Percentiles rank a stretch among this genome's conserved stretches.
These are phyloP conservation scores for Aureobasidium sp. DNA, from an alignment of 2,329 filamentous ascomycete genomes.

Conservation along the genomic window DNA sequence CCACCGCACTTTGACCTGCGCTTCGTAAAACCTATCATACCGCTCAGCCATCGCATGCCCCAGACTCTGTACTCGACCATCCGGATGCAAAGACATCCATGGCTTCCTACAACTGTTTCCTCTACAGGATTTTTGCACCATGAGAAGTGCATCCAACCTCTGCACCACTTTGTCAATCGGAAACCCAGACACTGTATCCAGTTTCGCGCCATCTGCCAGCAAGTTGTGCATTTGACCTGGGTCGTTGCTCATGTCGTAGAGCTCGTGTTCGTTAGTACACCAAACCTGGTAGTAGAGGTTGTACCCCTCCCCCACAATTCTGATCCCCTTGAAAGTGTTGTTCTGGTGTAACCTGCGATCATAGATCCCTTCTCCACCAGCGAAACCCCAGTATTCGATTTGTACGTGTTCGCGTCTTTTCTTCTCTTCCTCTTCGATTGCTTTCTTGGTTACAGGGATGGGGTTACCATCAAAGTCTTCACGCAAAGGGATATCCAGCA, in stretches of 20 bases:
- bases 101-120: conserved; percentile 22
- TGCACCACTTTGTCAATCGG: background rate
- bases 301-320: conserved; percentile 33
- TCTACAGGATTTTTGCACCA: conserved; percentile 28
- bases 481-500: conserved; percentile 24
- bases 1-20: conserved; percentile 37
- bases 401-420: conserved; percentile 29
- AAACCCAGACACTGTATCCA: background rate
- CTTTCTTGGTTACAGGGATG: conserved; percentile 24
- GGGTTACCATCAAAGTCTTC: conserved; percentile 28
- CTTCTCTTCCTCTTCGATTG: conserved; percentile 13
- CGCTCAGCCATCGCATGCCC: conserved; percentile 20
- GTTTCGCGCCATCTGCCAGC: background rate
- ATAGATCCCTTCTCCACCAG: conserved; percentile 25
- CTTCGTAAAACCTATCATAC: conserved; percentile 27
- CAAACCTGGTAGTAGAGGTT: conserved; percentile 59
- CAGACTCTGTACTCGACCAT: conserved; percentile 21
- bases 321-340: conserved; percentile 25
- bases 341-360: conserved; percentile 21
- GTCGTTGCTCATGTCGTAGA: conserved; percentile 42
- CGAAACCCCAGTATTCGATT: conserved; percentile 34
- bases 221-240: conserved; percentile 16
- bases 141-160: conserved; percentile 25
- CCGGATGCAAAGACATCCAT: conserved; percentile 26
- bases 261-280: conserved; percentile 59